Base-by-base conservation (phyloP, 345 rosid species). In the Eutrema yunnanense region DNA sequence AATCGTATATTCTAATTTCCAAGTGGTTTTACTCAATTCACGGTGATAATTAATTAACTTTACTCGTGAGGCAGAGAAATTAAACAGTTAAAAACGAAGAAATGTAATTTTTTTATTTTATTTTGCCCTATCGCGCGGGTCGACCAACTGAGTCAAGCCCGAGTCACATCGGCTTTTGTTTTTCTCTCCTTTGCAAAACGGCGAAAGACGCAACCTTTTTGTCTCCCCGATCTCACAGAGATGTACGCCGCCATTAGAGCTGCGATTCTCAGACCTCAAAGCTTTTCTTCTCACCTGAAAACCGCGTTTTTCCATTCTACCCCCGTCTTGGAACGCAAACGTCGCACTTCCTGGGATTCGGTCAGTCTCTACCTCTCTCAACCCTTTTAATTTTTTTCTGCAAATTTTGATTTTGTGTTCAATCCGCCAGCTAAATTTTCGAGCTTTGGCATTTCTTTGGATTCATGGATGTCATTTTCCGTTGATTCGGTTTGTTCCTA, bases 251-350 rank as follows among this genome's bases (percentile, higher is more conserved):
- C 72, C 41, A 52, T 74, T 36, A 84, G 77, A 81, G 81, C 84
- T 14, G 81, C 86, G 53, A 59, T 82, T 79, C 79, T 57, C 16
- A 78, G 71, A 36, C 79, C 80, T 6, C 81, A 81, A 34, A 78
- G 59, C 80, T 44, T 13, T 9, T 40, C 19, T 3, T 71, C 69
- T 71, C 72, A 58, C 5, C 63, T 69, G 19, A 79, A 73, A 57
- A 16, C 69, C 50, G 75, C 84, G 47, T 71, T 85, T 36, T 86
- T 90, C 41, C 96, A 90, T 73, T 82, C 91, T 16, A 84, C 93
- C 3, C 83, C 88, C 1, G 82, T 86, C 44, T 82, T 90, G 43
- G 87, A 90, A 80, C 79, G 90, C 78, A 85, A 81, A 82, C 81
- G 84, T 32, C 82, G 75, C 58, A 69, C 75, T 19, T 69, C 75